These are phyloP conservation scores for Cytospora schulzeri DNA, from an alignment of 2,329 filamentous ascomycete genomes.

Conservation along the genomic window DNA sequence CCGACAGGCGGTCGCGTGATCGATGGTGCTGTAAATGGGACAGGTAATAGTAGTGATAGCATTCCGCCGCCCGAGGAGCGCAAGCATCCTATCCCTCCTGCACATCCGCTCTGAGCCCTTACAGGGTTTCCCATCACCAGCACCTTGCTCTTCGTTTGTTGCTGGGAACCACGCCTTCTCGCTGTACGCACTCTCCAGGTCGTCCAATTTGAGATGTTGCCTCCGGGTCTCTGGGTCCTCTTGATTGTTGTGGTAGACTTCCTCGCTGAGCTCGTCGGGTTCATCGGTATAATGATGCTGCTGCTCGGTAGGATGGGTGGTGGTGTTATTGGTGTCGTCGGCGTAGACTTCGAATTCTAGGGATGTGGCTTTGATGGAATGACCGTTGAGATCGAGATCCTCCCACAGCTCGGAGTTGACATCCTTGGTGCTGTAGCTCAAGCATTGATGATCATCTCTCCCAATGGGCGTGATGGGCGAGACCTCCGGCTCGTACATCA, in stretches of 20 bases:
- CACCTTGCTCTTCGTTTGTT: background rate
- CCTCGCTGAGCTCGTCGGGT: background rate
- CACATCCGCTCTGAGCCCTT: conserved; percentile 1
- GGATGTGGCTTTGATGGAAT: background rate
- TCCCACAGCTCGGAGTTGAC: background rate
- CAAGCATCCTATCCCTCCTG: conserved; percentile 11
- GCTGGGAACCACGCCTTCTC: conserved; percentile 18
- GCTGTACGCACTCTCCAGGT: conserved; percentile 16
- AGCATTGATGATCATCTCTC: too few relatives aligned
- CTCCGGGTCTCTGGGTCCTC: background rate
- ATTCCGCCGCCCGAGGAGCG: conserved; percentile 9
- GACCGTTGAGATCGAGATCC: background rate
- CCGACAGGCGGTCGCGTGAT: background rate
- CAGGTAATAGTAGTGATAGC: background rate
- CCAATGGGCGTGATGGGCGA: background rate
- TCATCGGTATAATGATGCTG: background rate
- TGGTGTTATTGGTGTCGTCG: background rate
- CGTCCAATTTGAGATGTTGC: background rate
- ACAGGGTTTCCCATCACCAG: background rate
- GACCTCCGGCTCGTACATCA: background rate
- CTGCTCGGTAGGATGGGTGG: background rate
- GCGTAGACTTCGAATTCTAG: background rate
- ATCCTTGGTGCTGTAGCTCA: background rate
- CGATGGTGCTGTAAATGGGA: background rate
- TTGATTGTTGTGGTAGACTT: background rate